Evolutionary conservation across 176 grass and related monocot genomes (phyloP).

Genomic region (Zoysia pacifica): DNA sequence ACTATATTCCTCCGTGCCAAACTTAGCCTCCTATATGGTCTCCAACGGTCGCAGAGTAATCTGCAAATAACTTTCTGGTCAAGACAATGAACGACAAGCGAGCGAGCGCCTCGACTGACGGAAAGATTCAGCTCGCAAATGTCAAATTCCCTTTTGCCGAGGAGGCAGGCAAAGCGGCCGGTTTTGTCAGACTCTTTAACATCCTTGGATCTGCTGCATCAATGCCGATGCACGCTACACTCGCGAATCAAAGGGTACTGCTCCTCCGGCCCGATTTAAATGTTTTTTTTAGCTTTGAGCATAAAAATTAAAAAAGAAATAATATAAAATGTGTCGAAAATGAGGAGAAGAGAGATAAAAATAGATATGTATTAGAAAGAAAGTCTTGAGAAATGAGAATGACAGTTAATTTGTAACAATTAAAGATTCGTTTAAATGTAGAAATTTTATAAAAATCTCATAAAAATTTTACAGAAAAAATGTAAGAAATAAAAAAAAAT

Average conservation of each 20-base stretch:
- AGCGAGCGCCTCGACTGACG: slow-evolving; percentile 18
- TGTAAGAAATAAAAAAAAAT: no score
- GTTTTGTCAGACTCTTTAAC: slow-evolving; percentile 47
- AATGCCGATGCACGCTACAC: slow-evolving; percentile 3
- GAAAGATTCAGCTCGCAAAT: slow-evolving; percentile 21
- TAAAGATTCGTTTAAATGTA: no score
- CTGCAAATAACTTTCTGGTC: background rate
- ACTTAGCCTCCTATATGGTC: background rate
- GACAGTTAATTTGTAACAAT: no score
- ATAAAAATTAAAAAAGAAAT: no score
- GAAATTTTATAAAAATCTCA: no score
- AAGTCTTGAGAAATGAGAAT: no score
- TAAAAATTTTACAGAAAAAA: no score
- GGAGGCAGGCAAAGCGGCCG: slow-evolving; percentile 45
- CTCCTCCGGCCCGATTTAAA: no score
- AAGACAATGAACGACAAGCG: background rate
- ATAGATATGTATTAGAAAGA: no score
- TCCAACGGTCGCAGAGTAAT: background rate
- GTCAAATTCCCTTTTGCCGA: slow-evolving; percentile 45
- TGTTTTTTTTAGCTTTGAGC: no score
- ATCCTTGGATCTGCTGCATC: slow-evolving; percentile 13
- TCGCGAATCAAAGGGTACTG: slow-evolving; percentile 1
- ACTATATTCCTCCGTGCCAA: background rate
- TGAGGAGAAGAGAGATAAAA: no score
- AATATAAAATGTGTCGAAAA: no score